A percentile compares a stretch with the other conserved stretches of the same genome.
Evolutionary conservation across 164 flowering plant species (phyloP).

Genomic region (Stephania yunnanensis): DNA sequence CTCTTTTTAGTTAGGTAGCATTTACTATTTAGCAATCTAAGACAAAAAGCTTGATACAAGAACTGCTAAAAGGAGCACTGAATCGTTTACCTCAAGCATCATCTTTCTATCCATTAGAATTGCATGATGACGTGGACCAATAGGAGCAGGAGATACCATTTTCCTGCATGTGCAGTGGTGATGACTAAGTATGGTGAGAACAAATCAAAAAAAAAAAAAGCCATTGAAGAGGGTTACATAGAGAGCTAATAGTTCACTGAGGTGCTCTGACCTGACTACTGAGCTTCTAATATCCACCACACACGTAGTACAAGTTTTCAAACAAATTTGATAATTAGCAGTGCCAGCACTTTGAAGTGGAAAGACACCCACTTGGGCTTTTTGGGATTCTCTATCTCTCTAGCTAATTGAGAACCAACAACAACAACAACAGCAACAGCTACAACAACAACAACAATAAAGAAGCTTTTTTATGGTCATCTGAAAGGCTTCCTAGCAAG

Average conservation of each 20-base stretch:
- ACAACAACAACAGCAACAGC: no score
- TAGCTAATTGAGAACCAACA: neutral
- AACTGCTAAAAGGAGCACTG: neutral
- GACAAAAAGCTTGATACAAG: neutral
- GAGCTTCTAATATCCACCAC: slow-evolving; percentile 3
- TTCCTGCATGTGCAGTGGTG: slow-evolving; percentile 7
- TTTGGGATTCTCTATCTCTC: neutral
- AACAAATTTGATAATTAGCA: neutral
- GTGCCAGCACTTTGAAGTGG: neutral
- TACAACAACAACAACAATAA: no score
- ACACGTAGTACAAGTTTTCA: neutral
- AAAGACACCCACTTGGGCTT: neutral
- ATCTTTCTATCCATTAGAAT: slow-evolving; percentile 32
- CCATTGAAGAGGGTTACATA: neutral
- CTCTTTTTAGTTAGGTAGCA: no score
- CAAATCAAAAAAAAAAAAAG: neutral
- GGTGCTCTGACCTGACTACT: neutral
- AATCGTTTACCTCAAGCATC: neutral
- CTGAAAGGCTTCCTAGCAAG: neutral
- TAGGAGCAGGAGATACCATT: slow-evolving; percentile 6
- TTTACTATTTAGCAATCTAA: neutral
- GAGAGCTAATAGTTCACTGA: neutral
- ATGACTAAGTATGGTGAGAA: neutral
- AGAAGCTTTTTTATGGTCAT: neutral
- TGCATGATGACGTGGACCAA: slow-evolving; percentile 51